Conservation (phyloP, 148 eudicot genomes). For the Cornus kousa region DNA sequence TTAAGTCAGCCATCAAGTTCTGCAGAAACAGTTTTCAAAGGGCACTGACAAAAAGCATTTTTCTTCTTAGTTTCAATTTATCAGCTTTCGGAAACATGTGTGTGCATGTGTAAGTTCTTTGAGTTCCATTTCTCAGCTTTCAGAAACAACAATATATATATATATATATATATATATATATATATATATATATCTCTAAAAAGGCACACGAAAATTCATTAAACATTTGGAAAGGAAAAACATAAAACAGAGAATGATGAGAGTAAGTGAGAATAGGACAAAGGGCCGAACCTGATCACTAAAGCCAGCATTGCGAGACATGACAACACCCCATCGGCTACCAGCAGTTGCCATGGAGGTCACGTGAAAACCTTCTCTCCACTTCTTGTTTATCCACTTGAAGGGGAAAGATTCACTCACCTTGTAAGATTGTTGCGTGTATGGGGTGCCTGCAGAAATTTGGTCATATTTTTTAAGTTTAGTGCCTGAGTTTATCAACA, state of each 20-base stretch:
- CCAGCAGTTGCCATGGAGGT: constrained; percentile 98
- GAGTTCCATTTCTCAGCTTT: neutral
- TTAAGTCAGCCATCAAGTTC: neutral
- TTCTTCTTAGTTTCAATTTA: neutral
- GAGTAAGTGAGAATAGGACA: neutral
- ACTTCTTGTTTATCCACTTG: constrained; percentile 95
- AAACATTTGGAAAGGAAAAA: neutral
- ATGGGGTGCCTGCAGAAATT: constrained; percentile 58
- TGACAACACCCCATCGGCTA: constrained; percentile 87
- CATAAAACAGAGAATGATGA: neutral
- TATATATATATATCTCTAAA: too few relatives aligned
- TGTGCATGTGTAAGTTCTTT: too few relatives aligned
- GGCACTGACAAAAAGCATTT: neutral
- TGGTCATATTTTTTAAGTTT: neutral
- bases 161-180: neutral
- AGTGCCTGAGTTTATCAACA: neutral
- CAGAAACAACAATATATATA: neutral
- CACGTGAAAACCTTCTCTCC: constrained; percentile 93
- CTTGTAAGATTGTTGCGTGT: constrained; percentile 86
- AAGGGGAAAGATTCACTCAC: constrained; percentile 91
- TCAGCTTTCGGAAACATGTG: neutral
- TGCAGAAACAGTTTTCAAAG: neutral
- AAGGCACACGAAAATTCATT: neutral
- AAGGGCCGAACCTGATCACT: constrained; percentile 61
- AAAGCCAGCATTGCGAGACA: constrained; percentile 91